A percentile compares a stretch with the other conserved stretches of the same genome.
phyloP scores from a whole-genome alignment of 177 flowering plant genomes.

The Tripterygium wilfordii region DNA sequence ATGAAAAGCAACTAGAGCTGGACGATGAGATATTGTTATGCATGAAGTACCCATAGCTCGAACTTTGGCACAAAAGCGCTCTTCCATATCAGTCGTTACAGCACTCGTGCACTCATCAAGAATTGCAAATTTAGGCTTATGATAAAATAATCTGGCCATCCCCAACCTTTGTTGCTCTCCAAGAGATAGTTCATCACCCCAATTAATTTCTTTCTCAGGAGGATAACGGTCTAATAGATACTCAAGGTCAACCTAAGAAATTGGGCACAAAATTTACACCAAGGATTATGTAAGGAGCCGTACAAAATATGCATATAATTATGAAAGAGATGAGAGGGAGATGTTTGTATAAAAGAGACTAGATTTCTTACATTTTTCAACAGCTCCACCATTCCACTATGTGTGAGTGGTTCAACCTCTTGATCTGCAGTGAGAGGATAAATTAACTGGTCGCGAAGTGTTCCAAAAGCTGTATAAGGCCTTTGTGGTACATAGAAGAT shows the following conservation, averaged over 20 bases:
- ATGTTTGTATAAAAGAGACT: too few relatives aligned
- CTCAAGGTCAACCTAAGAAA: constrained; percentile 92
- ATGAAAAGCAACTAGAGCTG: constrained; percentile 97
- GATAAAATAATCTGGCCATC: constrained; percentile 98
- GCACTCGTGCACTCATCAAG: constrained; percentile 99
- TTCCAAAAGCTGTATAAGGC: constrained; percentile 97
- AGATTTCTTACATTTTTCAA: constrained; percentile 94
- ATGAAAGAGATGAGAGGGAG: too few relatives aligned
- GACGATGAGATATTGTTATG: constrained; percentile 97
- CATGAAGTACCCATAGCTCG: constrained; percentile 99
- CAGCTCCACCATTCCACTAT: constrained; percentile 78
- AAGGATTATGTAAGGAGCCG: too few relatives aligned
- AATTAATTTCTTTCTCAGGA: constrained; percentile 81
- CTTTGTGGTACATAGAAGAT: constrained; percentile 99
- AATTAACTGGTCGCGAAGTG: constrained; percentile 94
- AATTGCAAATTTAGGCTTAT: constrained; percentile 98
- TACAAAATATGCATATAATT: too few relatives aligned
- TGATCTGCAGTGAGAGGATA: constrained; percentile 88
- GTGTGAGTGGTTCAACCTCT: constrained; percentile 73
- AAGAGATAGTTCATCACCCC: constrained; percentile 98
- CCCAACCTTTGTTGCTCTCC: constrained; percentile 99
- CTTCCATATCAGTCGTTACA: constrained; percentile 99
- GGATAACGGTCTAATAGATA: constrained; percentile 93
- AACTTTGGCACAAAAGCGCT: constrained; percentile 93
- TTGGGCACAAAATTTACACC: constrained; percentile 1